Conservation (phyloP, 2,329 filamentous ascomycete genomes). For the Penicillium sp. region DNA sequence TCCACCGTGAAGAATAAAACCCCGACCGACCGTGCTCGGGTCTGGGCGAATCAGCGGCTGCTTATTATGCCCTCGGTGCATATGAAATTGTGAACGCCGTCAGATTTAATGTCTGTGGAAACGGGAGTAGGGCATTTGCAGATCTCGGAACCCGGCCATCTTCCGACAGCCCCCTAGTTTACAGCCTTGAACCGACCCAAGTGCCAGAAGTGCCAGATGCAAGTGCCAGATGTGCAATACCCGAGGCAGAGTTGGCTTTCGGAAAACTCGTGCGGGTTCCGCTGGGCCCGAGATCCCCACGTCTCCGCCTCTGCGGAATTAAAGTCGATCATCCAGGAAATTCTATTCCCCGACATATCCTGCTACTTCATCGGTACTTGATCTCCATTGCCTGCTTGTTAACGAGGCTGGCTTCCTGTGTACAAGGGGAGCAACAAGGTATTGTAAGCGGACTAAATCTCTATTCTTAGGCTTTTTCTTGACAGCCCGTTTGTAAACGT, state of each 20-base stretch:
- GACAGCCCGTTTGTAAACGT: too few species aligned
- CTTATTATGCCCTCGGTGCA: constrained; percentile 28
- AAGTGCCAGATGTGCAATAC: constrained; percentile 4
- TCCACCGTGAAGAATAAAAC: background rate
- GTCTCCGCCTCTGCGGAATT: background rate
- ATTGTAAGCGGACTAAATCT: too few species aligned
- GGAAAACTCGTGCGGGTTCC: constrained; percentile 23
- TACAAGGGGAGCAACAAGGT: too few species aligned
- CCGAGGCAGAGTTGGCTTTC: constrained; percentile 3
- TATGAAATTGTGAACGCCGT: constrained; percentile 3
- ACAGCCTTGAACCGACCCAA: background rate
- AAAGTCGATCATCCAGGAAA: background rate
- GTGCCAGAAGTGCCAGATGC: background rate
- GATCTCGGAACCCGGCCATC: background rate
- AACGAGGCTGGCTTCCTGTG: too few species aligned
- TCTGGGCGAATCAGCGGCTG: constrained; percentile 26
- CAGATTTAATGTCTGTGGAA: too few species aligned
- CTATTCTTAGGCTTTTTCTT: too few species aligned
- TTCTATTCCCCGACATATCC: too few species aligned
- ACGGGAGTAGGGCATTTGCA: background rate
- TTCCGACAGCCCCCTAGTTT: background rate
- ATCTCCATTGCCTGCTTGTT: too few species aligned
- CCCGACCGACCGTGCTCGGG: background rate
- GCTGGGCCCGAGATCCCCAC: background rate
- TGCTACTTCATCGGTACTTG: too few species aligned